Base-by-base conservation (phyloP, 139 green algal genomes). In the Diplosphaera chodatii region DNA sequence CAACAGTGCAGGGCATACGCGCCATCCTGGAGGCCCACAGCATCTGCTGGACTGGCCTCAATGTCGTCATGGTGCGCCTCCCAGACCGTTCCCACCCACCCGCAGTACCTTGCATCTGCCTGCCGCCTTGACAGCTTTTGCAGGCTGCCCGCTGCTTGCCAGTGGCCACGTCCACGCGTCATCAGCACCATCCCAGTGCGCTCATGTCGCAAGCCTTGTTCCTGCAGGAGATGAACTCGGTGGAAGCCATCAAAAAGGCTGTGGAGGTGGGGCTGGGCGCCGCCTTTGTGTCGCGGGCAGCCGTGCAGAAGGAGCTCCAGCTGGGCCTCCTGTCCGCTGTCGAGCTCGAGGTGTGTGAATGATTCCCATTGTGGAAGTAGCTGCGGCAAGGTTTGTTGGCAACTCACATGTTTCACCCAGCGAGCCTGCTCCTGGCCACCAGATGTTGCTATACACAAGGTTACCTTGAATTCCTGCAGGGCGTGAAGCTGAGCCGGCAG, bases 221-320 rank as follows among this genome's bases (percentile, higher is more conserved):
- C 68, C n/a, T n/a, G 59, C 67, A 78, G 78, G 82, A 87, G 73
- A 78, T 87, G 32, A 83, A 78, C 55, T 83, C 75, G 6, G 77
- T 83, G 56, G 84, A 86, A 65, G 85, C 79, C 1, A 85, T 85
- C 69, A 85, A 85, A 48, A 74, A 31, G 31, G 72, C 79, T 2
- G 79, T 85, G 34, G 56, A 76, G 64, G 40, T 40, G n/a, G 64
- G 70, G 37, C 55, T 85, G 32, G 79, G 79, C 27, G 79, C 63
- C 23, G 79, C 79, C 18, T 85, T 85, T 66, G 67, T 85, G 22
- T 79, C 75, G 27, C 33, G 40, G 4, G 64, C 55, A n/a, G 68
- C 75, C 20, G 32, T 85, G 23, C 20, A 75, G 23, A 80, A 75
- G 34, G 79, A 85, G 67, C 18, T 76, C 29, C 32, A 71, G 64